A percentile compares a stretch with the other conserved stretches of the same genome.
Conservation (phyloP, 495 filamentous ascomycete species). For the Pyrenopolyporus hunteri region DNA sequence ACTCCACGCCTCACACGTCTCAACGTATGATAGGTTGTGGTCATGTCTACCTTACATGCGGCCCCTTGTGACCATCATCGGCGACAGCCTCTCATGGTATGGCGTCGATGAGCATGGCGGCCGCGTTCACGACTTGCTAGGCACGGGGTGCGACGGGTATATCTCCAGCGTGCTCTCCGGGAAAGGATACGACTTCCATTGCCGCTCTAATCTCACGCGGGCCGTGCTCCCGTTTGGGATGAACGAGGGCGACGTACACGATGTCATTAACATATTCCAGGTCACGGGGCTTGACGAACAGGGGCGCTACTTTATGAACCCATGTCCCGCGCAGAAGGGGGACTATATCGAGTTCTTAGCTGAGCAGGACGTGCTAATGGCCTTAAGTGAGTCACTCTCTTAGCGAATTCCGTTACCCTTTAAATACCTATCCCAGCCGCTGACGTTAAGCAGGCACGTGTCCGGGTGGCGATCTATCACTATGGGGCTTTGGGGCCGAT, state of each 20-base stretch:
- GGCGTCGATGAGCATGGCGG: slow-evolving; percentile 59
- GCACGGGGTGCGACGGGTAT: slow-evolving; percentile 79
- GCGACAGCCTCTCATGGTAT: slow-evolving; percentile 67
- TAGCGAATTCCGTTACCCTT: not conserved
- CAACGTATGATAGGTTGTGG: slow-evolving; percentile 74
- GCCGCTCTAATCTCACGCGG: slow-evolving; percentile 79
- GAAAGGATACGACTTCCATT: slow-evolving; percentile 72
- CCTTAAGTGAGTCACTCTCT: slow-evolving; percentile 56
- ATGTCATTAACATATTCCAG: slow-evolving; percentile 83
- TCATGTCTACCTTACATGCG: slow-evolving; percentile 76
- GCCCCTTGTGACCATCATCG: slow-evolving; percentile 73
- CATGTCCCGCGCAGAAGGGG: slow-evolving; percentile 67
- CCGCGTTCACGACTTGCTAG: slow-evolving; percentile 75
- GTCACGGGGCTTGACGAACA: slow-evolving; percentile 74
- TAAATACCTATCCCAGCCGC: slow-evolving; percentile 26
- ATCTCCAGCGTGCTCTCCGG: slow-evolving; percentile 68
- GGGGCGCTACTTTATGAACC: slow-evolving; percentile 78
- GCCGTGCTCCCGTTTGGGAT: slow-evolving; percentile 71
- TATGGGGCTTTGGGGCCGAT: slow-evolving; percentile 76
- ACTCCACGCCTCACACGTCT: slow-evolving; percentile 75
- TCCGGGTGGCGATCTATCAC: slow-evolving; percentile 70
- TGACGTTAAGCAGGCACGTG: slow-evolving; percentile 46
- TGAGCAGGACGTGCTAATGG: slow-evolving; percentile 76
- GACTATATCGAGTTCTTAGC: slow-evolving; percentile 81
- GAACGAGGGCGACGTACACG: slow-evolving; percentile 75